Conservation (phyloP, 805 yeast genomes). For the Diddensiella transvaalensis region DNA sequence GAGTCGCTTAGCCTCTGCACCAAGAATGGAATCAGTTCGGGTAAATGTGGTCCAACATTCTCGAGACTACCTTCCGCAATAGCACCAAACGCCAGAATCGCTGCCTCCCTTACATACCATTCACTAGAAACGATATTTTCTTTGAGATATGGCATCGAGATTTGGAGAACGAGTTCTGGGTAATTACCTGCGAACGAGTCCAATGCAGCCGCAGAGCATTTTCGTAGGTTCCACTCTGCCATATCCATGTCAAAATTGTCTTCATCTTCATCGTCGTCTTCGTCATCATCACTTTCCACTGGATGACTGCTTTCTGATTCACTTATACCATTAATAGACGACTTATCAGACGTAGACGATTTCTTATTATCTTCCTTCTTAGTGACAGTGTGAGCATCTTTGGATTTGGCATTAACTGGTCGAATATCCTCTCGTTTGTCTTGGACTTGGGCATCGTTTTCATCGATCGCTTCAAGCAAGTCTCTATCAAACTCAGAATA, state of each 20-base stretch:
- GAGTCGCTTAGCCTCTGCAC: conserved; percentile 72
- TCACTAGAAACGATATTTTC: conserved; percentile 61
- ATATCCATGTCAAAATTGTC: conserved; percentile 65
- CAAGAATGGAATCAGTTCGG: conserved; percentile 77
- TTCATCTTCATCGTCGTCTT: conserved; percentile 66
- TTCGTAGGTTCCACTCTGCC: conserved; percentile 85
- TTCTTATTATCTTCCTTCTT: conserved; percentile 17
- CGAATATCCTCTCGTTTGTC: conserved; percentile 85
- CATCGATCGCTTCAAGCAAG: conserved; percentile 59
- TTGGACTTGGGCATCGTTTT: conserved; percentile 70
- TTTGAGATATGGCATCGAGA: conserved; percentile 72
- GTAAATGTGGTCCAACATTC: conserved; percentile 65
- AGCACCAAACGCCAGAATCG: conserved; percentile 93
- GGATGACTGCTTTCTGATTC: conserved; percentile 11
- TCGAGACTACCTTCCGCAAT: conserved; percentile 85
- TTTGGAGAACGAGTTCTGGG: conserved; percentile 63
- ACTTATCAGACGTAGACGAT: not conserved
- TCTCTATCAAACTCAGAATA: conserved; percentile 79
- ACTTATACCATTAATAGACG: not conserved
- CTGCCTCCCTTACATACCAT: conserved; percentile 92
- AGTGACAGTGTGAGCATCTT: conserved; percentile 37
- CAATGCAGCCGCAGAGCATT: conserved; percentile 90
- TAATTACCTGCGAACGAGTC: conserved; percentile 70
- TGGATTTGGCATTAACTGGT: conserved; percentile 72
- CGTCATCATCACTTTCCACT: conserved; percentile 47